Evolutionary conservation across 805 yeast genomes (phyloP).

Genomic region (Kluyveromyces starmeri): DNA sequence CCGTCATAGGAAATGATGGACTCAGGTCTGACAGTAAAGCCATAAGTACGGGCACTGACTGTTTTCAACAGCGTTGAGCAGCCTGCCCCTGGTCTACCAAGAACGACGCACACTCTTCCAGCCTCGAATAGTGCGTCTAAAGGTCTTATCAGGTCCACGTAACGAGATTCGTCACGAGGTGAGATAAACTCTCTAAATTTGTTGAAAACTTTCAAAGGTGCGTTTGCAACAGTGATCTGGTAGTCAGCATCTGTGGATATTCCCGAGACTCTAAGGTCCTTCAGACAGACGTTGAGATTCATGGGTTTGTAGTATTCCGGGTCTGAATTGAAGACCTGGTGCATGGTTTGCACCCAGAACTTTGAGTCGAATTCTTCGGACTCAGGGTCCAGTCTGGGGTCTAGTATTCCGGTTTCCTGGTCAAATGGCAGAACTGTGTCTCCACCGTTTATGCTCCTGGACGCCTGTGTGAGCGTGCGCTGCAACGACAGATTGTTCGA

Average conservation of each 20-base stretch:
- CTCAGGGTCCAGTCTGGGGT: slow-evolving; percentile 49
- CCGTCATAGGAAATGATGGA: slow-evolving; percentile 44
- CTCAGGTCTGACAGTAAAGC: slow-evolving; percentile 39
- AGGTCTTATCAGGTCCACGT: slow-evolving; percentile 39
- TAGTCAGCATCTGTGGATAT: slow-evolving; percentile 52
- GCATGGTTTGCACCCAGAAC: slow-evolving; percentile 57
- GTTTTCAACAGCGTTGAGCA: slow-evolving; percentile 55
- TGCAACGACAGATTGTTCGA: neutral
- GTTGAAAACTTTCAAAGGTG: slow-evolving; percentile 21
- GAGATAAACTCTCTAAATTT: slow-evolving; percentile 11
- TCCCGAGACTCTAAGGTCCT: slow-evolving; percentile 54
- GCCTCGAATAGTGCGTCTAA: slow-evolving; percentile 52
- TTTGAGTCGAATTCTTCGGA: slow-evolving; percentile 45
- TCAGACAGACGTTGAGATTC: slow-evolving; percentile 49
- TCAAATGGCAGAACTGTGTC: neutral
- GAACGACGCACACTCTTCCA: slow-evolving; percentile 62
- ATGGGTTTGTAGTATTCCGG: slow-evolving; percentile 53
- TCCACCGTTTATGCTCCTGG: neutral
- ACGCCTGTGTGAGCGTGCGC: neutral
- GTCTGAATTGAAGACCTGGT: slow-evolving; percentile 42
- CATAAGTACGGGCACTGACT: slow-evolving; percentile 47
- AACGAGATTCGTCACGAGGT: slow-evolving; percentile 19
- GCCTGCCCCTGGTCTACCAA: slow-evolving; percentile 76
- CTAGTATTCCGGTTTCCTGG: slow-evolving; percentile 18
- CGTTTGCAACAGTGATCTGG: slow-evolving; percentile 50